Evolutionary conservation across 2,329 filamentous ascomycete species (phyloP), one percentile per base, ranked within the genome.

Genomic region (Pseudogymnoascus sp.): DNA sequence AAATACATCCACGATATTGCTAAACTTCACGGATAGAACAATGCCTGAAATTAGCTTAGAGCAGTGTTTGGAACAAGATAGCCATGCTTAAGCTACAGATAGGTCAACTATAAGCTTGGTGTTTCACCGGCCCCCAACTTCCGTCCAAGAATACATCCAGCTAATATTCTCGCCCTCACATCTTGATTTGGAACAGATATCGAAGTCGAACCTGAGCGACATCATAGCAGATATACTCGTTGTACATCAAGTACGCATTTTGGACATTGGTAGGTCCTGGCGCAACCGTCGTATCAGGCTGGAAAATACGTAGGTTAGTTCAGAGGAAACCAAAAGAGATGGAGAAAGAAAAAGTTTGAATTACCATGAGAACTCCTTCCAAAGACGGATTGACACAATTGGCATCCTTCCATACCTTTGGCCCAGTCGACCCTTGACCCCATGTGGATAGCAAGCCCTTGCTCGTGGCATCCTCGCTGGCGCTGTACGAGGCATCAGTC

Each of bases 331-430:
- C n/a, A 59, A 7, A 25, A 10, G 31, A n/a, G 25, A 29, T 27
- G 15, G 31, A 55, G 15, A 55, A 55, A 55, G 48, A 48, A n/a
- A 15, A 25, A 8, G 59, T n/a, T 25, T 64, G 60, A 75, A 81
- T 76, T 73, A 88, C 86, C 79, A 95, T 92, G 68, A 79, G 80
- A 41, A 90, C 80, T 0, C 90, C 91, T 63, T 82, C 77, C 44
- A 95, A 76, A 2, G 81, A 79, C 2, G 81, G 77, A 67, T 91
- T 82, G 6, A 92, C 81, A 60, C 79, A 82, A 2, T 76, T 77
- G 0, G 89, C 91, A 72, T 95, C 90, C 72, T 90, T 90, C 91
- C 91, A 95, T 44, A 77, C 77, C 15, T 73, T 76, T 0, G 91
- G 91, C 0, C 84, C 85, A 0, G 77, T 86, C 4, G 59, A 66